Percentiles rank a stretch among this genome's conserved stretches.
Evolutionary conservation across 2,329 filamentous ascomycete genomes (phyloP).

Genomic region (Lojkania enalia): DNA sequence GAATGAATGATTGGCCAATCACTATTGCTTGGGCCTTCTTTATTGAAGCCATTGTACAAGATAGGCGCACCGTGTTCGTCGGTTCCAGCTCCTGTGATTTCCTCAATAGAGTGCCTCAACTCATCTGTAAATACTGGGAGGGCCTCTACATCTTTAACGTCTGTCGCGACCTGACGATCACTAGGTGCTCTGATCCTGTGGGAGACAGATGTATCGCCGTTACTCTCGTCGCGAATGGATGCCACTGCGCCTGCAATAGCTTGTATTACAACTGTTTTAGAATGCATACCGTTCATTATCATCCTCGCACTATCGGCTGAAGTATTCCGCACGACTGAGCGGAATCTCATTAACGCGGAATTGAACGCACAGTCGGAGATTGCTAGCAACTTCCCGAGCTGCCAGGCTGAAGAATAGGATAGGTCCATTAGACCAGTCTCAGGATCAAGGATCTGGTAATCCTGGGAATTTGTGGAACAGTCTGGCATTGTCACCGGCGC

Average conservation of each 20-base stretch:
- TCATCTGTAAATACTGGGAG: background rate
- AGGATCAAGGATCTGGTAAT: conserved; percentile 48
- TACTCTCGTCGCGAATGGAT: no score
- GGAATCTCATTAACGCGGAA: conserved; percentile 27
- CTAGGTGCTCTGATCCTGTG: background rate
- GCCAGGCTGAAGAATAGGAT: conserved; percentile 51
- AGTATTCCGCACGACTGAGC: background rate
- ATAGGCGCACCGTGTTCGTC: no score
- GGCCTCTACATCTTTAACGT: background rate
- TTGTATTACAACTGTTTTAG: background rate
- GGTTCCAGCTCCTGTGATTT: background rate
- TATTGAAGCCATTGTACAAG: no score
- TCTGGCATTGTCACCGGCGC: background rate
- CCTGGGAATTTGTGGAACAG: conserved; percentile 40
- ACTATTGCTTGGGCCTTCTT: conserved; percentile 15
- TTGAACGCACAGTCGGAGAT: conserved; percentile 41
- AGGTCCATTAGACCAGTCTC: conserved; percentile 49
- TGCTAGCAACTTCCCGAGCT: conserved; percentile 48
- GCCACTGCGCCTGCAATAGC: background rate
- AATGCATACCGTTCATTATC: background rate
- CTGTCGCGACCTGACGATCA: background rate
- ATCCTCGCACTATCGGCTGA: background rate
- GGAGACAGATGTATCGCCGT: no score
- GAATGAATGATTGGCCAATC: conserved; percentile 44
- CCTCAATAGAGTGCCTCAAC: background rate